phyloP scores from a whole-genome alignment of 345 rosid species.

The Odontarrhena argentea region DNA sequence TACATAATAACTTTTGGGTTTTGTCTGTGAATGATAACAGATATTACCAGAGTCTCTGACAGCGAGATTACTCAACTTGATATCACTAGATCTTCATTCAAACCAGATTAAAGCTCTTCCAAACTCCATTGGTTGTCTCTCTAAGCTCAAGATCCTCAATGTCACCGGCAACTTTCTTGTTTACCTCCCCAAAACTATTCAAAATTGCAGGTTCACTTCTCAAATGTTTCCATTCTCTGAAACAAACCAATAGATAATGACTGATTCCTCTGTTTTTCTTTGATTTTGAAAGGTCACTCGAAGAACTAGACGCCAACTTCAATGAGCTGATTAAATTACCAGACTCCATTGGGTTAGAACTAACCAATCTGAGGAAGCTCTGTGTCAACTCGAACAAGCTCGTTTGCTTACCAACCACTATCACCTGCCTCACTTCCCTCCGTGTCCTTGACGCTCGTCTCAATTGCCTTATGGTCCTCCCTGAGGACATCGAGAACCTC shows the following conservation, averaged over 20 bases:
- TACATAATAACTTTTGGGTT: neutral
- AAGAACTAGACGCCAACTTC: constrained; percentile 80
- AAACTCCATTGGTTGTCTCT: constrained; percentile 76
- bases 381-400: constrained; percentile 76
- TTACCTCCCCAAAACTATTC: constrained; percentile 63
- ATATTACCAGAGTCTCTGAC: constrained; percentile 72
- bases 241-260: neutral
- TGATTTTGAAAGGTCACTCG: constrained; percentile 52
- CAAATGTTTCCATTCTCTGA: neutral
- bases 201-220: constrained; percentile 35
- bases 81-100: constrained; percentile 70
- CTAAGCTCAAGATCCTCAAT: constrained; percentile 72
- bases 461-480: constrained; percentile 66
- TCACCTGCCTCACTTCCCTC: constrained; percentile 57
- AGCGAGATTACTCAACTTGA: constrained; percentile 71
- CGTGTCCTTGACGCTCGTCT: constrained; percentile 65
- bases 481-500: constrained; percentile 68
- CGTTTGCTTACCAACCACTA: constrained; percentile 55
- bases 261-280: neutral
- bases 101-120: constrained; percentile 71
- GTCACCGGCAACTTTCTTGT: constrained; percentile 70
- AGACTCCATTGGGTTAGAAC: constrained; percentile 62
- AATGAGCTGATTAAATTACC: constrained; percentile 69
- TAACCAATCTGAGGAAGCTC: constrained; percentile 60
- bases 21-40: constrained; percentile 43